phyloP scores from a whole-genome alignment of 108 stramenopile genomes.

The Epithemia pelagica region DNA sequence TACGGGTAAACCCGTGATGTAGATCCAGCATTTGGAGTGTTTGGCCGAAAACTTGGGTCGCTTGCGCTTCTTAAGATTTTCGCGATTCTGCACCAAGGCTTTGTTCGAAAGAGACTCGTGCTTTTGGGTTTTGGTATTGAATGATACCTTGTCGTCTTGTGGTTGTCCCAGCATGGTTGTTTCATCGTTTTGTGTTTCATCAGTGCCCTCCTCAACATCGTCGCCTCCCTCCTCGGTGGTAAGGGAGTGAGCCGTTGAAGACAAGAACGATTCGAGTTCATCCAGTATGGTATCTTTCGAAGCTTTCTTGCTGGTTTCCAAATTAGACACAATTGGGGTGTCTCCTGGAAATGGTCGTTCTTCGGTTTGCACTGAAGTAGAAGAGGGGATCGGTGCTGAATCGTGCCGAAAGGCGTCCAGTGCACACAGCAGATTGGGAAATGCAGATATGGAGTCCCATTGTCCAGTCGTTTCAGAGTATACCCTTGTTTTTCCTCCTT shows the following conservation, averaged over 20 bases:
- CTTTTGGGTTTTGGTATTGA: slow-evolving; percentile 6
- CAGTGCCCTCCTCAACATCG: slow-evolving; percentile 52
- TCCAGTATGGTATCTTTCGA: slow-evolving; percentile 22
- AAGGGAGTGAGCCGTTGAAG: slow-evolving; percentile 22
- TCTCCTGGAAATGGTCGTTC: not conserved
- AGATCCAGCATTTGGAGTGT: slow-evolving; percentile 80
- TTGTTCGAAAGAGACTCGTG: not conserved
- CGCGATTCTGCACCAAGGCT: slow-evolving; percentile 6
- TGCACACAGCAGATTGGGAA: slow-evolving; percentile 34
- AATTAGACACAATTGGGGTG: not conserved
- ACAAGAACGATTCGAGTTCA: slow-evolving; percentile 64
- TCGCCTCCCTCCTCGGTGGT: slow-evolving; percentile 1
- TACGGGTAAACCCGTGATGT: slow-evolving; percentile 81
- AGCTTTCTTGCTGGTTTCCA: not conserved
- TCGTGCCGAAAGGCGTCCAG: slow-evolving; percentile 36
- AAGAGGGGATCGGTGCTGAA: not conserved
- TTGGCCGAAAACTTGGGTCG: slow-evolving; percentile 79
- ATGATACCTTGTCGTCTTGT: slow-evolving; percentile 14
- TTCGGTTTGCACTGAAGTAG: not conserved
- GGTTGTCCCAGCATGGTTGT: slow-evolving; percentile 63
- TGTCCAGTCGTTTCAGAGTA: slow-evolving; percentile 17
- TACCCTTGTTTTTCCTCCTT: slow-evolving; percentile 10
- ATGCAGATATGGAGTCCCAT: slow-evolving; percentile 41
- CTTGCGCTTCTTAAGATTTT: slow-evolving; percentile 55
- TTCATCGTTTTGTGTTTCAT: slow-evolving; percentile 54